phyloP scores from a whole-genome alignment of 2,329 filamentous ascomycete species.

The Cucurbitaria berberidis region DNA sequence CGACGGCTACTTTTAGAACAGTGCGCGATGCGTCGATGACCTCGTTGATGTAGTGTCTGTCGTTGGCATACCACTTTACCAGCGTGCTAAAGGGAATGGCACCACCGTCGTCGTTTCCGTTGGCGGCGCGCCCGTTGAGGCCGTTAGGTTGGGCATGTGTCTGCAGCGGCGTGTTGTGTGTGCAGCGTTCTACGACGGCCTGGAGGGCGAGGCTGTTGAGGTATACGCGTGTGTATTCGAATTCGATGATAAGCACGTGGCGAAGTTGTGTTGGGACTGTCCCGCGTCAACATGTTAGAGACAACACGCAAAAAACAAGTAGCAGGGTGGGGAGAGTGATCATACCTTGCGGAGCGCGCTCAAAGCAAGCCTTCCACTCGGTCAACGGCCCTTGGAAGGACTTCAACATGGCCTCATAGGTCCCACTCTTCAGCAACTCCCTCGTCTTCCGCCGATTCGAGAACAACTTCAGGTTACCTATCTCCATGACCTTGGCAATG shows the following conservation, averaged over 20 bases:
- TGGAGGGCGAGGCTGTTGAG: constrained; percentile 93
- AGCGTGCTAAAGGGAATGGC: constrained; percentile 55
- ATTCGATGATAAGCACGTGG: constrained; percentile 89
- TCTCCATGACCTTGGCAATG: constrained; percentile 90
- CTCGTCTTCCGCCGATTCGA: constrained; percentile 85
- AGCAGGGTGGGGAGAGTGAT: background rate
- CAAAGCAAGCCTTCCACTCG: constrained; percentile 82
- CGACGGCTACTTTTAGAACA: constrained; percentile 76
- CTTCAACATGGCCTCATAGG: constrained; percentile 80
- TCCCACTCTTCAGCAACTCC: constrained; percentile 83
- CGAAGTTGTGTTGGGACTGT: constrained; percentile 64
- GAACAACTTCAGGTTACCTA: constrained; percentile 88
- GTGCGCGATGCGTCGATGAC: constrained; percentile 80
- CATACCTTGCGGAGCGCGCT: constrained; percentile 66
- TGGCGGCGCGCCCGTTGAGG: constrained; percentile 20
- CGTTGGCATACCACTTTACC: constrained; percentile 61
- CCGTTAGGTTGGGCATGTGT: constrained; percentile 41
- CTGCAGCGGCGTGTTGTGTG: constrained; percentile 66
- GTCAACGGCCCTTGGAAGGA: constrained; percentile 79
- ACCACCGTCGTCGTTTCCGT: constrained; percentile 42
- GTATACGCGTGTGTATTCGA: constrained; percentile 93
- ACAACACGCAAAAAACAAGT: background rate
- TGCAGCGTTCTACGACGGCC: constrained; percentile 91
- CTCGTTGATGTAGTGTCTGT: constrained; percentile 68
- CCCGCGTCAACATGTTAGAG: constrained; percentile 24